Conservation (phyloP, 495 filamentous ascomycete species). For the Penicillium manginii region DNA sequence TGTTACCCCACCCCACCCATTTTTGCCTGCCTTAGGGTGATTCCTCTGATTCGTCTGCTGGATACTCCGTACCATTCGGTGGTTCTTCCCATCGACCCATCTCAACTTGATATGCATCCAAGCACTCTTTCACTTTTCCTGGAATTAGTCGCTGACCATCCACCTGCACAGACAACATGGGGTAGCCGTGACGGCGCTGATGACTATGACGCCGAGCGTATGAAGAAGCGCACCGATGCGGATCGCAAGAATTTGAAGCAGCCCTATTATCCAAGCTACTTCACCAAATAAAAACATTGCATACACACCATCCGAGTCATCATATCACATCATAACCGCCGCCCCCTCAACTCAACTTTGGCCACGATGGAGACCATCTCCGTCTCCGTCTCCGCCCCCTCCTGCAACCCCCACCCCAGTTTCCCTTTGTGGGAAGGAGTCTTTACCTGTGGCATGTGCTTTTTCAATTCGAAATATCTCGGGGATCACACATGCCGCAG, state of each 20-base stretch:
- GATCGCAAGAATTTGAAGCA: slow-evolving; percentile 46
- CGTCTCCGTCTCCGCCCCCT: not conserved
- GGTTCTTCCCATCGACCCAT: too few species aligned
- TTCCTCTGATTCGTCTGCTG: not conserved
- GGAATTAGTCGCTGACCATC: slow-evolving; percentile 16
- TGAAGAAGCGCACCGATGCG: slow-evolving; percentile 53
- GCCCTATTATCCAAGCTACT: slow-evolving; percentile 36
- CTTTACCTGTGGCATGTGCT: not conserved
- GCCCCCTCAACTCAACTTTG: not conserved
- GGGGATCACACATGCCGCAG: not conserved
- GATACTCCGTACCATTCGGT: not conserved
- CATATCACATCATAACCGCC: not conserved
- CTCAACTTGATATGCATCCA: slow-evolving; percentile 1
- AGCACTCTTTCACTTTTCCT: slow-evolving; percentile 1
- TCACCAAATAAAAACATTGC: slow-evolving; percentile 30
- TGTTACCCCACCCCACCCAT: not conserved
- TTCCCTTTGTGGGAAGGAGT: not conserved
- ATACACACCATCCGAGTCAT: not conserved
- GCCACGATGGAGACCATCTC: not conserved
- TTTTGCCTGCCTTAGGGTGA: too few species aligned
- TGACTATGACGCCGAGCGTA: slow-evolving; percentile 58
- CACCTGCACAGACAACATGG: slow-evolving; percentile 53
- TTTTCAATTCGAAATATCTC: not conserved
- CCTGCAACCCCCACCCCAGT: not conserved
- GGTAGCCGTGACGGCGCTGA: slow-evolving; percentile 63